phyloP scores from a whole-genome alignment of 177 flowering plant species.

The Vitis hybrid region DNA sequence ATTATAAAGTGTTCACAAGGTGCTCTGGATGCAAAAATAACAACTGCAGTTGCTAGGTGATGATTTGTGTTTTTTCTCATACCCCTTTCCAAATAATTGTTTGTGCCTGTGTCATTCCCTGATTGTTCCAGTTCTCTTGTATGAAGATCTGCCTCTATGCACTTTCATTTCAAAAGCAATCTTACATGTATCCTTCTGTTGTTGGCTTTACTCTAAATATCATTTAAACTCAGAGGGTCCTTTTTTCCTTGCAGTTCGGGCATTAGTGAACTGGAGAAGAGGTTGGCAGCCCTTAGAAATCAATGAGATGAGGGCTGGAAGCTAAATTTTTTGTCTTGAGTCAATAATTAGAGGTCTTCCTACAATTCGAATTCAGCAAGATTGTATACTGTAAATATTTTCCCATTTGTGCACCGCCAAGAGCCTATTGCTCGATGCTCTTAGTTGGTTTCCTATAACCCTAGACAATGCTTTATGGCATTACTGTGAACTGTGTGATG shows the following conservation, averaged over 20 bases:
- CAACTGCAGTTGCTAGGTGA: too few species aligned
- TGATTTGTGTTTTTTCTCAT: too few species aligned
- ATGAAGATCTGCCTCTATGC: too few species aligned
- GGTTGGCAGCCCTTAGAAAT: slow-evolving; percentile 75
- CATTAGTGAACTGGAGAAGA: slow-evolving; percentile 66
- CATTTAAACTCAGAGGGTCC: background rate
- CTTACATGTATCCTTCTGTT: background rate
- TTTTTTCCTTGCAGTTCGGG: slow-evolving; percentile 44
- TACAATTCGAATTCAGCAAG: slow-evolving; percentile 1
- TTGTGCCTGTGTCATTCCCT: too few species aligned
- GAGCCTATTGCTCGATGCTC: background rate
- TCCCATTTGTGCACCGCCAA: background rate
- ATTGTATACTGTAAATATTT: background rate
- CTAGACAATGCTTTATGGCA: too few species aligned
- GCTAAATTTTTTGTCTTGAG: background rate
- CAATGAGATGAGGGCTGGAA: slow-evolving; percentile 24
- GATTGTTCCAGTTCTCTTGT: too few species aligned
- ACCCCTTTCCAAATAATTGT: too few species aligned
- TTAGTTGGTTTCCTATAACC: too few species aligned
- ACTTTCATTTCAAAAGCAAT: background rate
- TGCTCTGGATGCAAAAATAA: too few species aligned
- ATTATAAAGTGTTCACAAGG: too few species aligned
- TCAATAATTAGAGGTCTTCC: background rate
- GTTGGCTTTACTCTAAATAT: background rate
- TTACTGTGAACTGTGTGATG: too few species aligned